Evolutionary conservation across 1,139 yeast species (phyloP), one percentile per base, ranked within the genome.

Genomic region (Kodamaea suecica): DNA sequence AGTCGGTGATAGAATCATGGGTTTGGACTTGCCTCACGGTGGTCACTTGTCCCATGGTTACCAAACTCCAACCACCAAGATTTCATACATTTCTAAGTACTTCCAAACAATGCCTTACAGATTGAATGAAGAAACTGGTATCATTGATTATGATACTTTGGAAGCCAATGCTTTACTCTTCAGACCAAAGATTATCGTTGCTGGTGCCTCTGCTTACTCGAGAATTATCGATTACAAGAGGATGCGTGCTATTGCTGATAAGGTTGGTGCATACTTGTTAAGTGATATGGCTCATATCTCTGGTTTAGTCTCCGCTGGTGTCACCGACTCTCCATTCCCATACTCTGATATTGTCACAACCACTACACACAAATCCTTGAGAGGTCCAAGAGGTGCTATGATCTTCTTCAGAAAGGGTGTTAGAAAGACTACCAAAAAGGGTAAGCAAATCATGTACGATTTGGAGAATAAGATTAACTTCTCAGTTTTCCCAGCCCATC

Each of bases 361-460:
- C 49, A 90, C 97, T 42, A 88, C 97, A 35, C 97, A 90, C 72
- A 90, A 90, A 71, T 87, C 96, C 20, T 78, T 90, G 56, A 84
- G 97, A 72, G 97, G 97, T 30, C 97, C 97, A 63, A 84, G 97
- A 75, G 97, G 97, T 59, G 95, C 97, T 36, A 88, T 90, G 96
- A 90, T 90, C 59, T 90, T 90, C 72, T 90, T 78, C 76, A 85
- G 97, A 76, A 84, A 84, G 61, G 97, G 97, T 49, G 75, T 86
- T 41, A 80, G 92, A 72, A 80, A 80, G 57, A 80, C 81, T 43
- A 82, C 83, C 53, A 86, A 86, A 72, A 82, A 83, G 55, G 97
- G 97, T 49, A 85, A 86, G 67, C 95, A 87, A 66, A 73, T 85
- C 41, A 70, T 73, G 40, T 90, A 87, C 63, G 96, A 88, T 44